Evolutionary conservation across 192 early-diverging fungal genomes (phyloP).

Genomic region (Coemansia sp.): DNA sequence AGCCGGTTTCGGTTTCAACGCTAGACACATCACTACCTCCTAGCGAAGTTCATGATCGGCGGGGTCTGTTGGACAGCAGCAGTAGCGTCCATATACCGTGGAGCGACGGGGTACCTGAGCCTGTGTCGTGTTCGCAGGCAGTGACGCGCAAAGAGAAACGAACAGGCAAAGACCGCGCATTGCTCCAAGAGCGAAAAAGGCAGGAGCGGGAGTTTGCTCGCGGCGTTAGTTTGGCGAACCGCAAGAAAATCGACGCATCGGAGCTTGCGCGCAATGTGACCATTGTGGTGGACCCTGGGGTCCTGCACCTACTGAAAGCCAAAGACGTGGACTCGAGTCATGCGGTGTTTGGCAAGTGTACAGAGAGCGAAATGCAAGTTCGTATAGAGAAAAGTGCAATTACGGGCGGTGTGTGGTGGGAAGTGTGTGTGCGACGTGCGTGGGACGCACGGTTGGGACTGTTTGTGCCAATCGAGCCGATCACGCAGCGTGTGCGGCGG

Average conservation of each 20-base stretch:
- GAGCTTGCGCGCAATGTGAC: slow-evolving; percentile 26
- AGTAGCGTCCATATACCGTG: background rate
- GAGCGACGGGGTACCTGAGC: background rate
- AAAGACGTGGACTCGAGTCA: background rate
- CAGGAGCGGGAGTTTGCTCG: background rate
- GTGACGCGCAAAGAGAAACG: background rate
- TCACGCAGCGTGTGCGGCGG: background rate
- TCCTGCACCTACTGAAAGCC: slow-evolving; percentile 9
- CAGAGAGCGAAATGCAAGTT: slow-evolving; percentile 1
- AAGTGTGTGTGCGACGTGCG: slow-evolving; percentile 20
- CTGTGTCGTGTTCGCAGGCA: background rate
- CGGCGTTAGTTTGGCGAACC: slow-evolving; percentile 13
- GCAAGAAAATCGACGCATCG: slow-evolving; percentile 11
- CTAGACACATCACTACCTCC: background rate
- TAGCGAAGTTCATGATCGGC: background rate
- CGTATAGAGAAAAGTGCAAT: background rate
- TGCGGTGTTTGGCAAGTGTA: slow-evolving; percentile 6
- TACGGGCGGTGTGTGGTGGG: slow-evolving; percentile 25
- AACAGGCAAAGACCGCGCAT: background rate
- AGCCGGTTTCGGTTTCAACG: background rate
- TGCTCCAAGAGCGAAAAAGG: background rate
- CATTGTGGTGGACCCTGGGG: slow-evolving; percentile 18
- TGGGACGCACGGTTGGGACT: slow-evolving; percentile 24
- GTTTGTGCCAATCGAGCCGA: slow-evolving; percentile 24
- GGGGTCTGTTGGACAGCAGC: background rate